Conservation (phyloP, 1,284 basidiomycete species). For the Ustilago loliicola region DNA sequence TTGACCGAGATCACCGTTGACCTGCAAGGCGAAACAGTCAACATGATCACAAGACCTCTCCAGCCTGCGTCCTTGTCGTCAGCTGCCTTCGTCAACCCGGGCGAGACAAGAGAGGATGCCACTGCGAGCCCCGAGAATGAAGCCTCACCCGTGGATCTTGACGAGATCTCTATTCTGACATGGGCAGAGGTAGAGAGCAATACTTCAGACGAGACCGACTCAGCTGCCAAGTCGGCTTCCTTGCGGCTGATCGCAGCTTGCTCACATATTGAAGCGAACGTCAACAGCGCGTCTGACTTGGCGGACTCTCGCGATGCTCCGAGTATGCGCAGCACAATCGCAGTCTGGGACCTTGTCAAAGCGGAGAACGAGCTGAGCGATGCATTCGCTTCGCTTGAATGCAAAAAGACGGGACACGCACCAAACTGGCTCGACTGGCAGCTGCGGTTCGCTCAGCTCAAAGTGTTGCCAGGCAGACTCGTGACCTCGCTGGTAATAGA, state of each 20-base stretch:
- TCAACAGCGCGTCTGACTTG: neutral
- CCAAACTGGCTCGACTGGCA: slow-evolving; percentile 47
- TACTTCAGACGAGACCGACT: slow-evolving; percentile 1
- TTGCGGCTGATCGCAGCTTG: slow-evolving; percentile 31
- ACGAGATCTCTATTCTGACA: slow-evolving; percentile 17
- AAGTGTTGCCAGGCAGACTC: slow-evolving; percentile 19
- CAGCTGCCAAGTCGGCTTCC: slow-evolving; percentile 5
- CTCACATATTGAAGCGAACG: slow-evolving; percentile 11
- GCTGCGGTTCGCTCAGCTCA: slow-evolving; percentile 22
- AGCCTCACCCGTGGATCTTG: neutral
- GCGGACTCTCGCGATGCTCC: neutral
- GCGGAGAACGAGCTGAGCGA: slow-evolving; percentile 45
- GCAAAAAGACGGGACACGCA: slow-evolving; percentile 38
- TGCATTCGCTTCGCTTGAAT: slow-evolving; percentile 49
- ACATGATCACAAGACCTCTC: slow-evolving; percentile 49
- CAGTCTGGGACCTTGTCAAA: slow-evolving; percentile 37
- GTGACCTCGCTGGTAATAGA: slow-evolving; percentile 33
- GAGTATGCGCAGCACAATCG: slow-evolving; percentile 31
- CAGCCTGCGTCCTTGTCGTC: slow-evolving; percentile 24
- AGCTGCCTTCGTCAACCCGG: neutral
- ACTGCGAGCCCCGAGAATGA: neutral
- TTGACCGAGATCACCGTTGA: slow-evolving; percentile 44
- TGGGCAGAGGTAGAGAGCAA: slow-evolving; percentile 31
- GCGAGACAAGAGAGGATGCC: neutral
- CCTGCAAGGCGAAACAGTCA: slow-evolving; percentile 26